Evolutionary conservation across 305 asterid species (phyloP).

Genomic region (Fraxinus floribunda): DNA sequence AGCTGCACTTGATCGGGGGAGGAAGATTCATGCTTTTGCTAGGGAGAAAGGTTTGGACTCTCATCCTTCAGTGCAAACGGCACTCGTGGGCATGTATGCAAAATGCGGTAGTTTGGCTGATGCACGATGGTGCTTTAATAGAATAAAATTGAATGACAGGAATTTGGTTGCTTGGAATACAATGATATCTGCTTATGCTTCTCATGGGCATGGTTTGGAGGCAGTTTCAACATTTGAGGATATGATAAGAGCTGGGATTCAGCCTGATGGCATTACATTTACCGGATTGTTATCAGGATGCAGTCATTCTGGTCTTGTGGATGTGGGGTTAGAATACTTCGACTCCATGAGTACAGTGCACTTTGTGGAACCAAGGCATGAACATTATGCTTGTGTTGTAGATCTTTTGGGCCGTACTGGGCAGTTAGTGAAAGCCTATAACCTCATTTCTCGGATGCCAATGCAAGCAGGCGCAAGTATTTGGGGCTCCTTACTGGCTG

Average conservation of each 20-base stretch:
- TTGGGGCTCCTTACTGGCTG: slow-evolving; percentile 73
- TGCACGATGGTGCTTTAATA: slow-evolving; percentile 55
- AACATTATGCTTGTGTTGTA: slow-evolving; percentile 68
- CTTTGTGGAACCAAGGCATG: slow-evolving; percentile 49
- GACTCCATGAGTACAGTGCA: slow-evolving; percentile 44
- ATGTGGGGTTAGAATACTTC: slow-evolving; percentile 54
- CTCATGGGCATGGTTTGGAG: slow-evolving; percentile 57
- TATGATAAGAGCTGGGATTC: slow-evolving; percentile 50
- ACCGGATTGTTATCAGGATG: slow-evolving; percentile 66
- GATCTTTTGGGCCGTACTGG: slow-evolving; percentile 79
- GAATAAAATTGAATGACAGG: slow-evolving; percentile 35
- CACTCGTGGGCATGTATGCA: slow-evolving; percentile 71
- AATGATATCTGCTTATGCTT: slow-evolving; percentile 66
- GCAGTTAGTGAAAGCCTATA: slow-evolving; percentile 60
- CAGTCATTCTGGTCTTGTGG: slow-evolving; percentile 75
- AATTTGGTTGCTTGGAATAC: slow-evolving; percentile 65
- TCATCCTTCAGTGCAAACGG: slow-evolving; percentile 54
- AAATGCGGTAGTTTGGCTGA: slow-evolving; percentile 69
- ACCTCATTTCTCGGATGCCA: slow-evolving; percentile 51
- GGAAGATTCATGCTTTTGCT: slow-evolving; percentile 51
- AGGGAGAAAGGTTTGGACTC: slow-evolving; percentile 51
- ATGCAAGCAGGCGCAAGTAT: slow-evolving; percentile 66
- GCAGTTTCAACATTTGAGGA: slow-evolving; percentile 50
- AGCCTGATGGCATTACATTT: slow-evolving; percentile 63
- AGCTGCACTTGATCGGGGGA: slow-evolving; percentile 66